Conservation (phyloP, 352 stramenopile species). For the Phytophthora sojae region DNA sequence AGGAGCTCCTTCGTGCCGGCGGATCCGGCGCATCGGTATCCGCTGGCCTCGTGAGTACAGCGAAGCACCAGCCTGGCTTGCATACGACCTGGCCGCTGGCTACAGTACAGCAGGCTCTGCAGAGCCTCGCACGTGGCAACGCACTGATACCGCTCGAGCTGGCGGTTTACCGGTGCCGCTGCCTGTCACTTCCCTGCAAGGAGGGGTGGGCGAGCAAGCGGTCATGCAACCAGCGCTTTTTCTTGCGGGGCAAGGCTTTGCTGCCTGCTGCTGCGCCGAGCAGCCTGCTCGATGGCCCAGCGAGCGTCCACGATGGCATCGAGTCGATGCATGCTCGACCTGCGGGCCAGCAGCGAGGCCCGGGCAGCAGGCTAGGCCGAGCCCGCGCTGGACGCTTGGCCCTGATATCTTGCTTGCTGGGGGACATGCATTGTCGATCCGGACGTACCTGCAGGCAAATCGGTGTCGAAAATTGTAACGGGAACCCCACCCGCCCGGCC, state of each 20-base stretch:
- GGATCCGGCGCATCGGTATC: background rate
- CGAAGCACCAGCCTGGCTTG: background rate
- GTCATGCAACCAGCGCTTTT: slow-evolving; percentile 1
- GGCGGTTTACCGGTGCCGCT: slow-evolving; percentile 10
- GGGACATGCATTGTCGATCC: slow-evolving; percentile 24
- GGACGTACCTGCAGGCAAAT: slow-evolving; percentile 22
- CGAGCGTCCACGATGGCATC: background rate
- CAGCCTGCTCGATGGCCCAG: background rate
- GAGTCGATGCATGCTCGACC: background rate
- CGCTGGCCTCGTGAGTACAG: background rate
- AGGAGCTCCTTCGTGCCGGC: background rate
- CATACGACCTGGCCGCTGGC: too few relatives aligned
- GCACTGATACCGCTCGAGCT: background rate
- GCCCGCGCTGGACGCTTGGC: background rate
- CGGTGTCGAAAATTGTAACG: slow-evolving; percentile 6
- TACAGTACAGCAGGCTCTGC: too few relatives aligned
- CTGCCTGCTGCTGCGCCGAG: background rate
- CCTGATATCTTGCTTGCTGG: background rate
- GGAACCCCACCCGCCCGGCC: slow-evolving; percentile 2
- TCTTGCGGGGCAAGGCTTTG: background rate
- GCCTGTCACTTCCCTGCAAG: slow-evolving; percentile 14
- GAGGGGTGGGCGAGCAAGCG: background rate
- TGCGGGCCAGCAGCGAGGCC: background rate
- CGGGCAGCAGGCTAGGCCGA: background rate
- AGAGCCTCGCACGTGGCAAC: background rate